Conservation (phyloP, 1,284 basidiomycete species). For the Trichosporon sp. region DNA sequence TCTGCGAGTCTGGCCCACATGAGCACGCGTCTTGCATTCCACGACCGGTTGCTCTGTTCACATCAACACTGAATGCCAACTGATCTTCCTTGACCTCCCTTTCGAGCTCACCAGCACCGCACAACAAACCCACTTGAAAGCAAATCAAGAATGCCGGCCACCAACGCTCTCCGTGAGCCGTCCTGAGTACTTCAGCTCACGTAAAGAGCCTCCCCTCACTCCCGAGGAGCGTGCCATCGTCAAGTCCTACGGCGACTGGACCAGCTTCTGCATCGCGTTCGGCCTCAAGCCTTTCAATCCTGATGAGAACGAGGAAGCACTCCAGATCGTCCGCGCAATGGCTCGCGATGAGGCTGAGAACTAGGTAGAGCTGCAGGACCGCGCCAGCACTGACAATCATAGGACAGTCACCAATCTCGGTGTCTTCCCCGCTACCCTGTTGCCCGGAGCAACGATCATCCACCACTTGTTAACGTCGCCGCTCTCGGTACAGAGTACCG, state of each 20-base stretch:
- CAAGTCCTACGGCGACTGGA: conserved; percentile 23
- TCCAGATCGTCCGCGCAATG: conserved; percentile 1
- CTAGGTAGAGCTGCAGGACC: background rate
- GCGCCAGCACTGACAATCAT: background rate
- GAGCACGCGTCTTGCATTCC: background rate
- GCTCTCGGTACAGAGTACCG: background rate
- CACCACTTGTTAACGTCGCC: background rate
- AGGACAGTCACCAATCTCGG: background rate
- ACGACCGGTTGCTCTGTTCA: background rate
- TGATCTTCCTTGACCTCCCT: background rate
- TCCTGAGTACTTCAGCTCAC: background rate
- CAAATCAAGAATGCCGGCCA: background rate
- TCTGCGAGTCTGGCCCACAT: background rate
- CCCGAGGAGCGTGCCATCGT: conserved; percentile 13
- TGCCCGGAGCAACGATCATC: no score
- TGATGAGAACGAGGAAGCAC: conserved; percentile 20
- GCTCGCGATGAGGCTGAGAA: background rate
- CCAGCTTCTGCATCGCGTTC: conserved; percentile 18
- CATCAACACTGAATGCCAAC: background rate
- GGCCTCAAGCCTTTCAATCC: conserved; percentile 20
- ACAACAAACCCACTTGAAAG: background rate
- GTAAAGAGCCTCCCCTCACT: background rate
- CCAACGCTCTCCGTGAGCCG: background rate
- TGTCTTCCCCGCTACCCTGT: background rate
- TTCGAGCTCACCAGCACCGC: background rate